Evolutionary conservation across 495 filamentous ascomycete genomes (phyloP), one percentile per base, ranked within the genome.

Genomic region (Penicillium cosmopolitanum): DNA sequence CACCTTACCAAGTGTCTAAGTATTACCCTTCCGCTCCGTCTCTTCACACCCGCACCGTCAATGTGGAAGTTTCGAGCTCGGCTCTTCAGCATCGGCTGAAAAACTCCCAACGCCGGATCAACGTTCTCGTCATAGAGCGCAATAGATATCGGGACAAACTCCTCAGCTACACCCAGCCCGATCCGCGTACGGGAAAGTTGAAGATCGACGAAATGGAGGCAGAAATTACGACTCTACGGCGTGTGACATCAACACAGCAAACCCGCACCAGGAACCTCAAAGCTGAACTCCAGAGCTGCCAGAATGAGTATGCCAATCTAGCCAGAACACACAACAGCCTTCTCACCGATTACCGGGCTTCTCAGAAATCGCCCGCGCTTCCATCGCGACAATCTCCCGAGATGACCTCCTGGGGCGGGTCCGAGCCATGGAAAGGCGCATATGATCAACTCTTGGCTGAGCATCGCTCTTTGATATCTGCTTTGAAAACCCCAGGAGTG

Each of bases 131-230:
- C 5, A 38, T 43, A 0, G 56, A 63, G 19, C 56, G 61, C 1
- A 59, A 63, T 33, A 52, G 44, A 31, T 55, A 51, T 34, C 56
- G 52, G 7, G 47, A 55, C 25, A 53, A 19, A 21, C 52, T 63
- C 38, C 56, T 58, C 47, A 55, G 43, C 31, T 59, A 63, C 40
- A 50, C 46, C 12, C 21, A 21, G 4, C 31, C 56, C n/a, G 53
- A 63, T 40, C 61, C 56, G 1, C 21, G 31, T 7, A 58, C 61
- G 19, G 56, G 61, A 8, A 40, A 46, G 23, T 48, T 63, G 48
- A 50, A 48, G 12, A 59, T 63, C 2, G 44, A 59, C 13, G 25
- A 34, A 5, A 31, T 59, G 48, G 52, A 63, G 50, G 18, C 56
- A 21, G 56, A 63, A 21, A 9, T 53, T 0, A 19, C 40, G 7